Conservation (phyloP, 139 green algal genomes). For the Trebouxia sp. region DNA sequence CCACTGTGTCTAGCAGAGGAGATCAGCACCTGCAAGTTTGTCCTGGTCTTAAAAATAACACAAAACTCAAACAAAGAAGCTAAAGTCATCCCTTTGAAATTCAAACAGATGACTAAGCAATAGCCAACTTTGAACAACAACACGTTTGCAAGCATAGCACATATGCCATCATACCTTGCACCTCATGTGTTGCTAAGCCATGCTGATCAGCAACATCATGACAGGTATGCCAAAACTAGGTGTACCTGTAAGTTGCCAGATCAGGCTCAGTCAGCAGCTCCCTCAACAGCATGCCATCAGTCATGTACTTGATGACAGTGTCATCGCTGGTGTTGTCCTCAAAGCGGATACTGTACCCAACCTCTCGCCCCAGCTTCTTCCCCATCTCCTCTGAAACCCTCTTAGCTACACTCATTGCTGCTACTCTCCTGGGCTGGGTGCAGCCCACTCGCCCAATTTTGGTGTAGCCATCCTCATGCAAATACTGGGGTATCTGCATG, state of each 20-base stretch:
- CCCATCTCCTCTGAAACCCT: slow-evolving; percentile 92
- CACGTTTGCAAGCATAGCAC: no score
- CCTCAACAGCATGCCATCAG: slow-evolving; percentile 90
- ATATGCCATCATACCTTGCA: no score
- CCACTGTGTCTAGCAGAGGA: no score
- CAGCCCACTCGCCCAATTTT: slow-evolving; percentile 85
- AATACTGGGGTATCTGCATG: slow-evolving; percentile 94
- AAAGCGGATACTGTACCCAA: slow-evolving; percentile 98
- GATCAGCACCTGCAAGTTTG: no score
- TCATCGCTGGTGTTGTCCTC: slow-evolving; percentile 98
- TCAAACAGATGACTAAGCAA: no score
- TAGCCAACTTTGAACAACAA: no score
- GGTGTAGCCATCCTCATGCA: slow-evolving; percentile 94
- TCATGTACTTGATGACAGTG: slow-evolving; percentile 91
- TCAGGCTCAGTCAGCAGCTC: slow-evolving; percentile 97
- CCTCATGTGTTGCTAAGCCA: no score
- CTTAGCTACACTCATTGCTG: slow-evolving; percentile 95
- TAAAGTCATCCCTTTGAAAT: no score
- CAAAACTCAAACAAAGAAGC: no score
- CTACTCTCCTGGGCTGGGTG: slow-evolving; percentile 95
- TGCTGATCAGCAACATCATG: no score
- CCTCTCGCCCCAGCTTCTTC: slow-evolving; percentile 91
- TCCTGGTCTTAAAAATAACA: no score
- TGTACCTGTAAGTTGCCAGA: slow-evolving; percentile 82
- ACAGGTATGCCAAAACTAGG: neutral